phyloP scores from a whole-genome alignment of 2,329 filamentous ascomycete species.

The Ceratocystis papillata region DNA sequence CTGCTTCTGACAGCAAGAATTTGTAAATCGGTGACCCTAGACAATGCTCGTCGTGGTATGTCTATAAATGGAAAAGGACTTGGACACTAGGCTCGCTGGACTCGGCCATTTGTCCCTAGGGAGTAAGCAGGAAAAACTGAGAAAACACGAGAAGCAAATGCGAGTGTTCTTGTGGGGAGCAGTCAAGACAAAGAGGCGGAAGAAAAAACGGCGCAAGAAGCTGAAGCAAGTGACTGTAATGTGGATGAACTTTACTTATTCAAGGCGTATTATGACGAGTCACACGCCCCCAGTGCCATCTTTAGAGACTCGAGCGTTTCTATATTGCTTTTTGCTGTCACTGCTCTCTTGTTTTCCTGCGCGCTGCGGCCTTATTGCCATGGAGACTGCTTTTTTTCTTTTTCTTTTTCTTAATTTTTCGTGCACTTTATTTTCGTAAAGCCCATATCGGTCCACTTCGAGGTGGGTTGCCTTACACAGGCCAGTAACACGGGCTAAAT shows the following conservation, averaged over 20 bases:
- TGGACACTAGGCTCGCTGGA: conserved; percentile 24
- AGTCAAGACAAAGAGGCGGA: background rate
- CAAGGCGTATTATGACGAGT: background rate
- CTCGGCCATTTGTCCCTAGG: conserved; percentile 10
- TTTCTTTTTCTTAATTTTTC: too few relatives aligned
- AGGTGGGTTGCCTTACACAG: too few relatives aligned
- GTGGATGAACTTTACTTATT: background rate
- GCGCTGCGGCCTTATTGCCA: too few relatives aligned
- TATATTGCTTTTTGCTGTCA: too few relatives aligned
- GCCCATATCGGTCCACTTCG: too few relatives aligned
- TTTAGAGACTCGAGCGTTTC: too few relatives aligned
- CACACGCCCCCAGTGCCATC: background rate
- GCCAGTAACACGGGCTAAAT: too few relatives aligned
- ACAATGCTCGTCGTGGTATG: conserved; percentile 27
- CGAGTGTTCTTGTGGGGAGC: background rate
- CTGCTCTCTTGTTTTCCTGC: too few relatives aligned
- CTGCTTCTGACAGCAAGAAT: conserved; percentile 26
- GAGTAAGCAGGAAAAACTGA: background rate
- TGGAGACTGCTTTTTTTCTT: too few relatives aligned
- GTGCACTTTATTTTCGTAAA: too few relatives aligned
- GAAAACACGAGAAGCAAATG: background rate
- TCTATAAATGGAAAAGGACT: conserved; percentile 25
- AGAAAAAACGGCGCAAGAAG: too few relatives aligned
- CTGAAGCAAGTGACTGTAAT: too few relatives aligned
- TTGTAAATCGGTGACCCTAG: conserved; percentile 27